Evolutionary conservation across 441 rosid species (phyloP).

Genomic region (Pelargonium cotyledonis): DNA sequence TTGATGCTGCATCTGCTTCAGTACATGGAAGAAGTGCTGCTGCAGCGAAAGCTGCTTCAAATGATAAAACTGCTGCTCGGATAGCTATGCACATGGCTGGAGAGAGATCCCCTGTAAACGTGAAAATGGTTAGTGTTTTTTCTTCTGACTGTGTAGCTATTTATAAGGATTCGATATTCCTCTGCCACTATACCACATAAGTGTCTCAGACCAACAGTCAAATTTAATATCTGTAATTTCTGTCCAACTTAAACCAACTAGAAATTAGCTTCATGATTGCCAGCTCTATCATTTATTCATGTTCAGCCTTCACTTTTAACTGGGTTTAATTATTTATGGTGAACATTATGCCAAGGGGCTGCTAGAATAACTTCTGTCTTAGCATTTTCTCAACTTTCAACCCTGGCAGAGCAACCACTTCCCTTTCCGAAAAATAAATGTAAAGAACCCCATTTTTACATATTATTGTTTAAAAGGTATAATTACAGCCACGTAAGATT

Average conservation of each 20-base stretch:
- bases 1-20: conserved; percentile 95
- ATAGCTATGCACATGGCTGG: conserved; percentile 98
- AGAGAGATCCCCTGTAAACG: conserved; percentile 78
- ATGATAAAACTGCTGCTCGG: conserved; percentile 82
- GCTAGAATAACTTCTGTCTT: not conserved
- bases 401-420: conserved; percentile 1
- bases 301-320: not conserved
- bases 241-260: not conserved
- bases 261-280: not conserved
- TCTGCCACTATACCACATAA: not conserved
- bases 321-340: not conserved
- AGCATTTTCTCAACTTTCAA: not conserved
- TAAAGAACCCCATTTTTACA: not conserved
- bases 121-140: conserved; percentile 58
- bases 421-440: not conserved
- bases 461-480: not conserved
- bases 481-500: not conserved
- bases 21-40: conserved; percentile 94
- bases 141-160: conserved; percentile 9
- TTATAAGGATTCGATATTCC: not conserved
- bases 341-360: not conserved
- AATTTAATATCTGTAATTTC: conserved; percentile 1
- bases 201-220: conserved; percentile 2
- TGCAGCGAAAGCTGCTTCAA: conserved; percentile 77
- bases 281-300: not conserved